A percentile compares a stretch with the other conserved stretches of the same genome.
Evolutionary conservation across 169 alveolate genomes (phyloP).

Genomic region (Plasmodium ovale): DNA sequence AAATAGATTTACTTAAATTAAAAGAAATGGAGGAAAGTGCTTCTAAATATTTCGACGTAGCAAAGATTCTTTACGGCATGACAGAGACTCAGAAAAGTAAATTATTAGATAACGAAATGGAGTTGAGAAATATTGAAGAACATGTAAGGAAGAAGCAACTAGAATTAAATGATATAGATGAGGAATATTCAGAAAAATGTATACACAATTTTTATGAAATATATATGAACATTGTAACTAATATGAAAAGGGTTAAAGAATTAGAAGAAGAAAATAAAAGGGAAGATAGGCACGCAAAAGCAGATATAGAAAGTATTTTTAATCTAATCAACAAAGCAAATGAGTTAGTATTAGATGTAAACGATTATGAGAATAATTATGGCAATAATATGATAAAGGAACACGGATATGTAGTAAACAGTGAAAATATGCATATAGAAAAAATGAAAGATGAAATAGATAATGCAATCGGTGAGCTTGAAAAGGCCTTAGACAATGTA

Average conservation of each 20-base stretch:
- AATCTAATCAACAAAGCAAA: slow-evolving; percentile 8
- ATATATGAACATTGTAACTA: slow-evolving; percentile 2
- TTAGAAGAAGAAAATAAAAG: slow-evolving; percentile 7
- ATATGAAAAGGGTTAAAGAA: slow-evolving; percentile 15
- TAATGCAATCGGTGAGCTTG: neutral
- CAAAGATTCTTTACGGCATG: neutral
- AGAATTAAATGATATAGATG: neutral
- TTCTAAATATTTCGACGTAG: slow-evolving; percentile 17
- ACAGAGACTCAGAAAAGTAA: neutral
- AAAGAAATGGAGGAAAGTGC: slow-evolving; percentile 13
- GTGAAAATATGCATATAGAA: neutral
- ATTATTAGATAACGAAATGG: neutral
- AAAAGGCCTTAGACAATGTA: neutral
- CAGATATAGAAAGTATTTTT: slow-evolving; percentile 16
- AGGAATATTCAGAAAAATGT: neutral
- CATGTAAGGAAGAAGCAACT: slow-evolving; percentile 3
- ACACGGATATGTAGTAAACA: neutral
- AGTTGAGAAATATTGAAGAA: neutral
- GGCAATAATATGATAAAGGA: neutral
- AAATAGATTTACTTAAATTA: slow-evolving; percentile 7
- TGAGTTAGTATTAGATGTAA: neutral
- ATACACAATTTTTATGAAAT: slow-evolving; percentile 4
- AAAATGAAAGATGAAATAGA: slow-evolving; percentile 19
- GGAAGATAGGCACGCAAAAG: neutral
- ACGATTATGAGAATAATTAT: slow-evolving; percentile 14